Base-by-base conservation (phyloP, 768 basidiomycete genomes). In the Tricholoma hemisulphureum region DNA sequence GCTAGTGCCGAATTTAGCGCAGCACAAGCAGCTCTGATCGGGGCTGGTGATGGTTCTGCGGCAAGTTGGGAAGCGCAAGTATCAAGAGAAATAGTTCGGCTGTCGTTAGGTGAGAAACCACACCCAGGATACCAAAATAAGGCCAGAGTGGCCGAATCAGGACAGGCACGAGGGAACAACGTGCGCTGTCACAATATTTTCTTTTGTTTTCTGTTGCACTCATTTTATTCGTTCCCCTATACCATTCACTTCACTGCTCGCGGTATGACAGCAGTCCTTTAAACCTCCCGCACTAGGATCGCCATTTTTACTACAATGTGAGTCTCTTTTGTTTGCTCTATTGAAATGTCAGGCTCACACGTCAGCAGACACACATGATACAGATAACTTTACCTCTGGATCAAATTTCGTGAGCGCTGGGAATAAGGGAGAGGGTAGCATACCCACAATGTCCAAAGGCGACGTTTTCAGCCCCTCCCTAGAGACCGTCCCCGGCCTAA, bases 1-100 rank as follows among this genome's bases (percentile, higher is more conserved):
- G 71, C 73, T 45, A 86, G 85, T 62, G 84, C 85, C 24, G 84
- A 86, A 51, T 85, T 81, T 72, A 83, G 75, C 49, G 75, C 83
- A 16, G 66, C 75, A 53, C 79, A 81, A 63, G 84, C 81, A 34
- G 65, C 71, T 24, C 70, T 65, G 24, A 59, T 67, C 24, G 62
- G 66, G 16, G 54, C 68, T 32, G 61, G 58, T 52, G 70, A 65
- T 9, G 73, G 65, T 13, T 69, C 71, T 39, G 75, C 75, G 32
- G 75, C 71, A 26, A 77, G 75, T 55, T 87, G 85, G 86, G 82
- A 83, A 55, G 82, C 82, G 4, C 76, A 80, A 55, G 81, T 86
- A 18, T 82, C 84, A 41, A 79, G 77, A 58, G 80, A 83, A 61
- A 80, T 86, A 55, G 63, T 86, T 35, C 71, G 76, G 34, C 67